phyloP scores from a whole-genome alignment of 2,329 filamentous ascomycete species.

The Sporothrix globosa region DNA sequence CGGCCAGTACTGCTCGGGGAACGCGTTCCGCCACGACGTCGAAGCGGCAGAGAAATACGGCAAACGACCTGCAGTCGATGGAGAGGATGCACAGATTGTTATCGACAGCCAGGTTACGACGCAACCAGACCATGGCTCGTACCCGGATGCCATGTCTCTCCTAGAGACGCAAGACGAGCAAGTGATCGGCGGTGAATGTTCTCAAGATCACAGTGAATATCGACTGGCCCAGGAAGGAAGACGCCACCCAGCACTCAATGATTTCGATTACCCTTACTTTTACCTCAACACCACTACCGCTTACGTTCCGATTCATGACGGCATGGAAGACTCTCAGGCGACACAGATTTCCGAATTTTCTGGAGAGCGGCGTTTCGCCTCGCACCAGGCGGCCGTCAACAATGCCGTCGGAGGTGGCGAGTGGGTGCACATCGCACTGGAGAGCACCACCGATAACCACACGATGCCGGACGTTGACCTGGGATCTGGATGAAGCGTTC shows the following conservation, averaged over 20 bases:
- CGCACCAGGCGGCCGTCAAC: conserved; percentile 41
- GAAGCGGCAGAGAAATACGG: conserved; percentile 26
- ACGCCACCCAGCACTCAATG: neutral
- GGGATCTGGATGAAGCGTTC: conserved; percentile 33
- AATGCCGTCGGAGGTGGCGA: conserved; percentile 37
- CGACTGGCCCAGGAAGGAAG: neutral
- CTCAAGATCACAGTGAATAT: too few relatives aligned
- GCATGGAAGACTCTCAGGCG: neutral
- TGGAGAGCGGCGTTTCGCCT: conserved; percentile 31
- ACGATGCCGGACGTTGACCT: conserved; percentile 45
- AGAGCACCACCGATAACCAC: conserved; percentile 49
- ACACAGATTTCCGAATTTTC: neutral
- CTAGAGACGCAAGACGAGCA: neutral
- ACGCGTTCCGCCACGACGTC: conserved; percentile 65
- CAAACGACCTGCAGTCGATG: neutral
- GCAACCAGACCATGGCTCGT: neutral
- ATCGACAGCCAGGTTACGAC: conserved; percentile 29
- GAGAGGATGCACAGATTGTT: neutral
- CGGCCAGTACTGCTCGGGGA: conserved; percentile 65
- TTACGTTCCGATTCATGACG: neutral
- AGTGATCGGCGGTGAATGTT: neutral
- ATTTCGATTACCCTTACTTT: conserved; percentile 17
- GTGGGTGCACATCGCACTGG: conserved; percentile 41
- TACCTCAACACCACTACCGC: neutral
- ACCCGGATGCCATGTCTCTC: neutral